Evolutionary conservation across 495 filamentous ascomycete genomes (phyloP).

Genomic region (Podospora bellae-mahoneyi): DNA sequence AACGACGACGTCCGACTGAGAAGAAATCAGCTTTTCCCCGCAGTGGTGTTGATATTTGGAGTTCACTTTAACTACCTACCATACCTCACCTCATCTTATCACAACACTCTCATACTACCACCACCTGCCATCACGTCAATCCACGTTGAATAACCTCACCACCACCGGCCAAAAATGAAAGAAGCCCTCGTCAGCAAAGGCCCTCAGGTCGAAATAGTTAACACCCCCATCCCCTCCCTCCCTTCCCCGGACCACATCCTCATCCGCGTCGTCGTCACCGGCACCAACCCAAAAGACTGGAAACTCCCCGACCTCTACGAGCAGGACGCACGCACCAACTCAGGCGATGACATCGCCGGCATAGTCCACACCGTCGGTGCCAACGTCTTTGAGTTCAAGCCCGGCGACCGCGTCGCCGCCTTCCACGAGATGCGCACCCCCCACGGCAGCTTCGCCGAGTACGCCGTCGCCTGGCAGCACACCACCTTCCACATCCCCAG

Average conservation of each 20-base stretch:
- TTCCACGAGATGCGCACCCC: conserved; percentile 59
- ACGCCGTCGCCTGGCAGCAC: conserved; percentile 60
- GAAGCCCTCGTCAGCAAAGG: conserved; percentile 57
- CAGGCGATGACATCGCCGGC: conserved; percentile 72
- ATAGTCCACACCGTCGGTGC: conserved; percentile 60
- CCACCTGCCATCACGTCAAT: not conserved
- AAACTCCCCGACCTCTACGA: conserved; percentile 41
- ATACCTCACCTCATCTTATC: too few relatives aligned
- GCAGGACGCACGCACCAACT: conserved; percentile 39
- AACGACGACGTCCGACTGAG: not conserved
- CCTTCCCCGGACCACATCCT: conserved; percentile 59
- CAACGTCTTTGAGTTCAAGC: conserved; percentile 58
- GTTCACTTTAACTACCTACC: not conserved
- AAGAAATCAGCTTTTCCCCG: not conserved
- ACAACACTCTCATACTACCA: not conserved
- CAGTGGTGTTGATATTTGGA: not conserved
- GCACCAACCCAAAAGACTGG: conserved; percentile 82
- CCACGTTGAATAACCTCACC: not conserved
- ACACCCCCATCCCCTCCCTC: conserved; percentile 59
- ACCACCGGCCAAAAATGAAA: conserved; percentile 50
- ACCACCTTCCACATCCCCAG: conserved; percentile 68
- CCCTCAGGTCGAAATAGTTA: conserved; percentile 57
- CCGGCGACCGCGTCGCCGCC: conserved; percentile 66
- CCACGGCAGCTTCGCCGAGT: conserved; percentile 66
- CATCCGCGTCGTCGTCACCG: conserved; percentile 65